Conservation (phyloP, 306 rosid species). For the Cajanus cajan region DNA sequence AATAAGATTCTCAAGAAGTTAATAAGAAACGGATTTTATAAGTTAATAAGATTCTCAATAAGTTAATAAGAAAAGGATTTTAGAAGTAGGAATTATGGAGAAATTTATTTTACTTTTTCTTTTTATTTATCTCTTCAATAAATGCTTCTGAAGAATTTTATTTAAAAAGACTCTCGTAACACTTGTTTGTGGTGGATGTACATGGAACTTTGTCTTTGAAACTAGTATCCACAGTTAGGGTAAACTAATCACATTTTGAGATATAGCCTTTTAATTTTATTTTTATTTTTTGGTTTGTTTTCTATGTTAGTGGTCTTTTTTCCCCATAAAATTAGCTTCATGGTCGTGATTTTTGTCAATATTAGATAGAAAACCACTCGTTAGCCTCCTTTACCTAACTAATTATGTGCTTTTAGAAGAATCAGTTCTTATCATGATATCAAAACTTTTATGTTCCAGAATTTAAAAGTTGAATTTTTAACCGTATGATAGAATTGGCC, state of each 20-base stretch:
- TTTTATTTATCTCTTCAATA: too few relatives aligned
- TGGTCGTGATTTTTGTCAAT: background rate
- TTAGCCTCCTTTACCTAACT: background rate
- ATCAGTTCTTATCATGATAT: background rate
- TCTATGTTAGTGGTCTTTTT: background rate
- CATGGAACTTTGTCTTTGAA: background rate
- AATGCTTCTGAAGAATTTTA: too few relatives aligned
- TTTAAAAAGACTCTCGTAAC: background rate
- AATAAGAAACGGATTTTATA: too few relatives aligned
- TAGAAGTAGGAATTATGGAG: too few relatives aligned
- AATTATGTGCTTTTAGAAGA: background rate
- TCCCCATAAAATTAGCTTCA: background rate
- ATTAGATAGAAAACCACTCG: background rate
- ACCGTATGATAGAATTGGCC: background rate
- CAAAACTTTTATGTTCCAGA: background rate
- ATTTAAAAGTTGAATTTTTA: background rate
- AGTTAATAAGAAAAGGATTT: too few relatives aligned
- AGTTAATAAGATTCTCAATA: too few relatives aligned
- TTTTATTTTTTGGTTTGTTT: background rate
- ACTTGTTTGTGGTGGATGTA: background rate
- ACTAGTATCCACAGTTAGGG: background rate
- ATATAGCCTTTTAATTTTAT: background rate
- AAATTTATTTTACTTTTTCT: too few relatives aligned
- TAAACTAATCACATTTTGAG: background rate
- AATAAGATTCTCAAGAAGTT: too few relatives aligned